Percentiles rank a stretch among this genome's conserved stretches.
Conservation (phyloP, 495 filamentous ascomycete genomes). For the Rusavskia elegans region DNA sequence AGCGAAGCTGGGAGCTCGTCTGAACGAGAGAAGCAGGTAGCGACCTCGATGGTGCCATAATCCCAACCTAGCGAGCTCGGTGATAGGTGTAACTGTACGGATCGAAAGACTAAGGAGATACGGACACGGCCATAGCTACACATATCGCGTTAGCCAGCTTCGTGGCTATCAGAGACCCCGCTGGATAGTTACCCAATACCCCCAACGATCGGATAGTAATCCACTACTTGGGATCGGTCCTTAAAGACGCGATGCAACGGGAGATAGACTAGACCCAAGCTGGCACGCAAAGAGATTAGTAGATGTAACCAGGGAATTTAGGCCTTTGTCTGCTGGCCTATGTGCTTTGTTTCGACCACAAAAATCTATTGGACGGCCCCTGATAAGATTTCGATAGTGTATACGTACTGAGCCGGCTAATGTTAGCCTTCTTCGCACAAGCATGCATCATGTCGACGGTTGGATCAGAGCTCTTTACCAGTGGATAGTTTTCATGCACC, state of each 20-base stretch:
- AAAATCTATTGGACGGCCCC: no score
- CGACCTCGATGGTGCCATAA: slow-evolving; percentile 47
- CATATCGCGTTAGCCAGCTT: background rate
- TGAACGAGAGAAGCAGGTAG: slow-evolving; percentile 15
- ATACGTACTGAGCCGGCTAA: no score
- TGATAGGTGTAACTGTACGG: slow-evolving; percentile 40
- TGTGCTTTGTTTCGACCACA: no score
- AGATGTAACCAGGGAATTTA: background rate
- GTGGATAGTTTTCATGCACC: slow-evolving; percentile 42
- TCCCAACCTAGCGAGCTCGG: slow-evolving; percentile 42
- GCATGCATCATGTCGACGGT: no score
- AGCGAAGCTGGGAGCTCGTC: slow-evolving; percentile 27
- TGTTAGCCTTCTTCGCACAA: no score
- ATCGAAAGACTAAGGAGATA: slow-evolving; percentile 54
- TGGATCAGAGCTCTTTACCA: background rate
- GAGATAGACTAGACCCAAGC: slow-evolving; percentile 43
- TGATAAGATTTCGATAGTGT: no score
- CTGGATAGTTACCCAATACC: slow-evolving; percentile 37
- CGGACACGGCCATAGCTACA: slow-evolving; percentile 38
- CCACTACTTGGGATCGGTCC: slow-evolving; percentile 40
- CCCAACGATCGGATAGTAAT: slow-evolving; percentile 42
- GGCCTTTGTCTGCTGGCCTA: no score
- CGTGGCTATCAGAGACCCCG: background rate
- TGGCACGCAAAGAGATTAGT: background rate
- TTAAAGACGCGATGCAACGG: slow-evolving; percentile 40